Conservation (phyloP, 345 rosid genomes). For the Murraya paniculata region DNA sequence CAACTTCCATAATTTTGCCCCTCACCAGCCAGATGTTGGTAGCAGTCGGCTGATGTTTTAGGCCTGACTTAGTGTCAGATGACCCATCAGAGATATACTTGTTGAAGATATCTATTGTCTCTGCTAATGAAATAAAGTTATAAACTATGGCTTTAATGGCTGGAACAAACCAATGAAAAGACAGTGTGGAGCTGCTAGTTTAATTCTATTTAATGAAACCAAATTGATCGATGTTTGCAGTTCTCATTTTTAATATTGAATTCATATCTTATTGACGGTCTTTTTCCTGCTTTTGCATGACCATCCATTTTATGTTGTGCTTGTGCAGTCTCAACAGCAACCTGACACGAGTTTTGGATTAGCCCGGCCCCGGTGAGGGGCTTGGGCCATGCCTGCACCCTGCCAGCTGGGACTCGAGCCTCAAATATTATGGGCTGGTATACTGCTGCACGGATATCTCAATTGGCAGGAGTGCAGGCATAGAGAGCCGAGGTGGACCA, state of each 20-base stretch:
- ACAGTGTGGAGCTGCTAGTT: background rate
- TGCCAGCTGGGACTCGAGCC: conserved; percentile 33
- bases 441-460: conserved; percentile 6
- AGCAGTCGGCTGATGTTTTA: background rate
- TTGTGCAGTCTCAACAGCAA: conserved; percentile 61
- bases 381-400: conserved; percentile 89
- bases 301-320: background rate
- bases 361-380: conserved; percentile 97
- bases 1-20: background rate
- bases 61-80: background rate
- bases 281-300: background rate
- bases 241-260: background rate
- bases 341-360: conserved; percentile 73
- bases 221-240: background rate
- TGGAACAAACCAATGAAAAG: background rate
- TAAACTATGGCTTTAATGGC: background rate
- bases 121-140: background rate
- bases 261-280: background rate
- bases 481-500: conserved; percentile 44
- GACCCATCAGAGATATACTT: background rate
- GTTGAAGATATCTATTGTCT: background rate
- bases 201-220: background rate
- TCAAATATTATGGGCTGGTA: conserved; percentile 17
- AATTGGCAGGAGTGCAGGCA: conserved; percentile 66
- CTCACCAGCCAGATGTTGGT: background rate